Evolutionary conservation across 176 grass and related monocot genomes (phyloP).

Genomic region (Oryza longistaminata): DNA sequence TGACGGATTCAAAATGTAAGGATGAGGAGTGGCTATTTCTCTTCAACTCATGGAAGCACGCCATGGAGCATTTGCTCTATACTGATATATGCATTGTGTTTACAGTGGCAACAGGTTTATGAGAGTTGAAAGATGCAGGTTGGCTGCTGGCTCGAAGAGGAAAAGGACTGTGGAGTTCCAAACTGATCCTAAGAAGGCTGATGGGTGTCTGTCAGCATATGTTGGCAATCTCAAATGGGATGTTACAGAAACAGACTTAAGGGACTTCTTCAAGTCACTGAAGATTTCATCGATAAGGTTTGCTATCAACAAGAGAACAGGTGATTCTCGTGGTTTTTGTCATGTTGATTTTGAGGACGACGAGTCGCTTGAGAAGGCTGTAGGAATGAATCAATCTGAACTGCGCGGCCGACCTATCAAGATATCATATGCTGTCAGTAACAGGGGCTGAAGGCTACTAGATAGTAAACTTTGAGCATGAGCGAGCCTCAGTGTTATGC

Average conservation of each 20-base stretch:
- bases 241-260: constrained; percentile 60
- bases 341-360: constrained; percentile 89
- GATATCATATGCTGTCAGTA: constrained; percentile 76
- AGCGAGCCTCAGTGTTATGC: not conserved
- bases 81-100: not conserved
- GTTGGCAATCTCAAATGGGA: constrained; percentile 86
- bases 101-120: constrained; percentile 64
- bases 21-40: not conserved
- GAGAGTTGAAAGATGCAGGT: constrained; percentile 73
- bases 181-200: constrained; percentile 63
- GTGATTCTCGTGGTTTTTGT: constrained; percentile 66
- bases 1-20: constrained; percentile 81
- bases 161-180: constrained; percentile 65
- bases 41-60: not conserved
- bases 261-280: constrained; percentile 57
- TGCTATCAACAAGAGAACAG: constrained; percentile 59
- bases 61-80: not conserved
- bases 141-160: constrained; percentile 52
- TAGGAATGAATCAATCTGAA: constrained; percentile 72
- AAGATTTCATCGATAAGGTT: constrained; percentile 78
- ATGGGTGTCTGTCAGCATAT: constrained; percentile 84
- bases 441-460: constrained; percentile 48
- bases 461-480: not conserved
- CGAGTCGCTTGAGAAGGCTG: constrained; percentile 67
- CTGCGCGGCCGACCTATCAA: constrained; percentile 69